Base-by-base conservation (phyloP, 768 basidiomycete species). In the Psilocybe sp. region DNA sequence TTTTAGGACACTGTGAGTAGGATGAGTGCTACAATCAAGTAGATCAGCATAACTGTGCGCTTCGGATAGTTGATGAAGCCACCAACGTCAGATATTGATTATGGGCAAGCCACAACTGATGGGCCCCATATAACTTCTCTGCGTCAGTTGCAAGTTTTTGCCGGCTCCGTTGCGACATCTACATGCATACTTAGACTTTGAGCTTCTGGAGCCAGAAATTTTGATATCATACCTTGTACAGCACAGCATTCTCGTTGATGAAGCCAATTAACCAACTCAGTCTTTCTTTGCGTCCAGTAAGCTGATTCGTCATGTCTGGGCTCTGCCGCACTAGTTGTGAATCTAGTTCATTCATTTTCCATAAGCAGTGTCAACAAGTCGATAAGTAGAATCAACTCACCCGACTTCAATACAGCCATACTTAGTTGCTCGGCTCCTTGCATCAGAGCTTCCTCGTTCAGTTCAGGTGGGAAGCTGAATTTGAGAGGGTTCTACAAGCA, bases 201-300 rank as follows among this genome's bases (percentile, higher is more conserved):
- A 13, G 6, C 20, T 16, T 16, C 31, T 5, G 49, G 19, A 32
- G 4, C 33, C 14, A 40, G 23, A 33, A 19, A 16, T 13, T 18
- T n/a, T 19, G 12, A 23, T 53, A 15, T 49, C 69, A 55, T 31
- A 89, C 92, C 76, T 89, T 92, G 35, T 71, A 72, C 33, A 95
- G 71, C 5, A 86, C 85, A 0, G 80, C 85, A 64, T 96, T 96
- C 46, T 90, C 85, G 40, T 92, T 89, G 60, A 97, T 89, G 64
- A 93, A 96, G 19, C 77, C 78, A 56, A 96, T 89, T n/a, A 98
- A 74, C 77, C 89, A 92, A 47, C 81, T 83, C 23, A 95, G 70
- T 34, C 90, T 74, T 47, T 87, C 83, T 60, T 86, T 86, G 23
- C 91, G 80, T 36, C 81, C 82, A 4, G 76, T 77, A 55, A 98